These are phyloP conservation scores for Ambispora gerdemannii DNA, from an alignment of 192 early-diverging fungal species.

Conservation along the genomic window DNA sequence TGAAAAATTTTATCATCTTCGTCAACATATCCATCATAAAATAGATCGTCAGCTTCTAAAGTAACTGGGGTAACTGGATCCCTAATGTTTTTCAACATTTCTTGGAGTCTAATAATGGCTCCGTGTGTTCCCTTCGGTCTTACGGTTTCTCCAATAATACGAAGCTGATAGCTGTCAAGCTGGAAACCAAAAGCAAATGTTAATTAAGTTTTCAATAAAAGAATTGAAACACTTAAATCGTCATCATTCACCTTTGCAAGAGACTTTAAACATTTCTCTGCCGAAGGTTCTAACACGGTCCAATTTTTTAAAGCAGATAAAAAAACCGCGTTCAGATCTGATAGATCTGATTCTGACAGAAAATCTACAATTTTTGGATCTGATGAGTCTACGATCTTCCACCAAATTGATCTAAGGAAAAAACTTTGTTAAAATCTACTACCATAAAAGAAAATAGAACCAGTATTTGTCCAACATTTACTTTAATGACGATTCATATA, in stretches of 20 bases:
- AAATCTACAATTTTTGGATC: neutral
- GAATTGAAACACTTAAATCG: constrained; percentile 17
- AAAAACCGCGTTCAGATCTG: constrained; percentile 18
- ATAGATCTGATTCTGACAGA: constrained; percentile 9
- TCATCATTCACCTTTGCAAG: constrained; percentile 24
- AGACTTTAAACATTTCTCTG: constrained; percentile 28
- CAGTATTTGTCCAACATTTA: constrained; percentile 17
- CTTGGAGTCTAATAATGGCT: constrained; percentile 22
- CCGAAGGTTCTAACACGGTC: constrained; percentile 24
- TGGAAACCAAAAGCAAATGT: constrained; percentile 22
- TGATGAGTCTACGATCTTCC: constrained; percentile 20
- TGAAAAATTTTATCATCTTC: constrained; percentile 1
- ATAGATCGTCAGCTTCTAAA: neutral
- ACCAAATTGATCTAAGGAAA: constrained; percentile 16
- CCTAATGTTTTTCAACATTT: constrained; percentile 14
- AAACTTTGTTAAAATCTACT: constrained; percentile 17
- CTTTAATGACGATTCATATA: constrained; percentile 8
- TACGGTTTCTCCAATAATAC: constrained; percentile 20
- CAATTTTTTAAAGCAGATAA: constrained; percentile 7
- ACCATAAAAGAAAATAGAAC: constrained; percentile 7
- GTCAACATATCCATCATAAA: neutral
- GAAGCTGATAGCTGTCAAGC: constrained; percentile 25
- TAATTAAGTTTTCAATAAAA: constrained; percentile 2
- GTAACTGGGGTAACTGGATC: neutral
- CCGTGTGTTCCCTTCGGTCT: constrained; percentile 27